These are phyloP conservation scores for Mortierella sp. DNA, from an alignment of 371 early-diverging fungal species.

Conservation along the genomic window DNA sequence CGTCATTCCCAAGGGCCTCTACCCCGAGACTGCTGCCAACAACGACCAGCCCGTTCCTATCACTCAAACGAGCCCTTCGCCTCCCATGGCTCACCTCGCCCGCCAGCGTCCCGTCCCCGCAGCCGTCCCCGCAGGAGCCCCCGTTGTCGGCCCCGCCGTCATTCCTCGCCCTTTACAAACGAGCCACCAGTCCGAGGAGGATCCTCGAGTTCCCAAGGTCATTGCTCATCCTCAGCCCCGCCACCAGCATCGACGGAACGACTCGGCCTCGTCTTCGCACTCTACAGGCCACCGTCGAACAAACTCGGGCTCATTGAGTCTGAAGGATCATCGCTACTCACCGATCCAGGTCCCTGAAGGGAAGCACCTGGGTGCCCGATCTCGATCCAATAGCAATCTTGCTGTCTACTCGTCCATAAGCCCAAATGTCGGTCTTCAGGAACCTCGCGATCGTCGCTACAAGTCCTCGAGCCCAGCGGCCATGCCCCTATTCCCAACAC, in stretches of 20 bases:
- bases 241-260: constrained; percentile 43
- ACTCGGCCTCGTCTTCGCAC: constrained; percentile 40
- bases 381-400: constrained; percentile 54
- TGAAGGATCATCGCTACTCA: constrained; percentile 55
- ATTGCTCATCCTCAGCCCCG: constrained; percentile 29
- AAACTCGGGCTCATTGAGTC: constrained; percentile 43
- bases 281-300: constrained; percentile 44
- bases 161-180: constrained; percentile 34
- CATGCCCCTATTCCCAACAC: constrained; percentile 24
- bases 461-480: constrained; percentile 43
- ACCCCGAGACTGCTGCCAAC: constrained; percentile 61
- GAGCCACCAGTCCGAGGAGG: constrained; percentile 31
- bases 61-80: constrained; percentile 51
- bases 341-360: constrained; percentile 45
- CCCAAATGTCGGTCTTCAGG: constrained; percentile 20
- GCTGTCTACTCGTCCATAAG: constrained; percentile 21
- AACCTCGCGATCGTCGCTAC: constrained; percentile 30
- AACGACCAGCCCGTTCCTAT: constrained; percentile 17
- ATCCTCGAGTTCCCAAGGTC: constrained; percentile 18
- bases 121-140: constrained; percentile 58
- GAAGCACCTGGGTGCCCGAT: constrained; percentile 41
- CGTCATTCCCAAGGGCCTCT: constrained; percentile 67
- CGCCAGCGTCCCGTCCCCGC: constrained; percentile 50
- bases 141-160: constrained; percentile 46
- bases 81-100: constrained; percentile 57